Evolutionary conservation across 2,329 filamentous ascomycete species (phyloP), one percentile per base, ranked within the genome.

Genomic region (Sporothrix pseudoabietina): DNA sequence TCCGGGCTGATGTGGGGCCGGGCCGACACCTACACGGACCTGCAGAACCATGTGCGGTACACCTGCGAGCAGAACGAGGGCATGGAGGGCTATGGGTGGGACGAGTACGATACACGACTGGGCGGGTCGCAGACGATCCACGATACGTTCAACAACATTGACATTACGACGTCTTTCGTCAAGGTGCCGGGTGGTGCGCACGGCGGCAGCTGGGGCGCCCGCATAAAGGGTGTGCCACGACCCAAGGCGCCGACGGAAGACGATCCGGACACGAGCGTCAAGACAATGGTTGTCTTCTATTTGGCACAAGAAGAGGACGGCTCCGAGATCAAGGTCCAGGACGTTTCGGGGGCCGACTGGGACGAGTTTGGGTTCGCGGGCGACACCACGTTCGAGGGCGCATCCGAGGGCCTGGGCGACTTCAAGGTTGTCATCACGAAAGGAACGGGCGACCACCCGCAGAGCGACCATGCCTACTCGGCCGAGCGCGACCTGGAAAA

Each of bases 11-110:
- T 98, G 84, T 99, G 96, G 96, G 90, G 90, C 5, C 91, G 92
- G 78, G 90, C 97, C 19, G 93, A 98, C 79, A 88, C 91, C 77
- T 98, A 91, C 81, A 83, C 85, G 57, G 89, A 89, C 75, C 88
- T 94, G 71, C 93, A 96, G 80, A 83, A 90, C 74, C 92, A 91
- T 78, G 92, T 98, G 78, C 90, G 96, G 76, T 94, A 97, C 81
- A 98, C 96, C 0, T 99, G 96, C 83, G 96, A 98, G 82, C 96
- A 99, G 81, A 89, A 96, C 81, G 94, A 97, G 80, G 92, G 92
- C 76, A 97, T 99, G 87, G 92, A 90, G 66, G 95, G 95, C 72
- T 99, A 99, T 81, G 96, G 96, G 75, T 99, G 96, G 96, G 94
- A 98, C 78, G 93, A 97, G 80, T 99, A 97, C 81, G 96, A 99